phyloP scores from a whole-genome alignment of 2,329 filamentous ascomycete species.

The Fusarium armeniacum region DNA sequence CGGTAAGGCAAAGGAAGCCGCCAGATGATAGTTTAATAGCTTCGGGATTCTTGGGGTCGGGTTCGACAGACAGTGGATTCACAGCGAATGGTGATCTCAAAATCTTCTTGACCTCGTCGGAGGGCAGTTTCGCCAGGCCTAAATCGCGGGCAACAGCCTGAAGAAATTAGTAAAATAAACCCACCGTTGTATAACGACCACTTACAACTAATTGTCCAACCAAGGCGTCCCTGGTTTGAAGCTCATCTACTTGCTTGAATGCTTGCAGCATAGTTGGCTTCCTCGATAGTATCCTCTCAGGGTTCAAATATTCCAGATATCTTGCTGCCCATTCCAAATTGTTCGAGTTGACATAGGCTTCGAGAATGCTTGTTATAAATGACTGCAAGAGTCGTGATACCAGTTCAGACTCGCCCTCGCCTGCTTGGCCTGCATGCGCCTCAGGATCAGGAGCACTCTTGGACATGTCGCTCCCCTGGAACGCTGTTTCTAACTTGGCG shows the following conservation, averaged over 20 bases:
- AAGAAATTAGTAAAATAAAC: conserved; percentile 31
- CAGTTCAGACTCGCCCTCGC: conserved; percentile 71
- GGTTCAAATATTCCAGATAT: conserved; percentile 77
- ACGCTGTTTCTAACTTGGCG: conserved; percentile 67
- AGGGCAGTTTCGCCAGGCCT: conserved; percentile 64
- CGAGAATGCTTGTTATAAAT: conserved; percentile 82
- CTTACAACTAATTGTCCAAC: conserved; percentile 79
- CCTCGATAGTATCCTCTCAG: conserved; percentile 72
- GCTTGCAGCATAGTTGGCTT: conserved; percentile 72
- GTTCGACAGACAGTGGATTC: conserved; percentile 62
- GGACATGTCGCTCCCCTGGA: conserved; percentile 66
- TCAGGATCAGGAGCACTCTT: conserved; percentile 74
- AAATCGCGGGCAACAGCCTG: conserved; percentile 76
- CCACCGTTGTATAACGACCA: conserved; percentile 26
- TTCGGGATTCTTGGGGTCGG: conserved; percentile 62
- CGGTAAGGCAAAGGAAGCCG: conserved; percentile 70
- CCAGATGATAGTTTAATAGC: conserved; percentile 71
- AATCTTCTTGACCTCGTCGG: conserved; percentile 62
- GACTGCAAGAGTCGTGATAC: conserved; percentile 77
- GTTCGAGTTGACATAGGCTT: conserved; percentile 77
- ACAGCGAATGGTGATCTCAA: conserved; percentile 58
- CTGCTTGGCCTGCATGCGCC: conserved; percentile 57
- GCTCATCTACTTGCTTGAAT: conserved; percentile 73
- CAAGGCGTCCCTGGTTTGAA: conserved; percentile 73
- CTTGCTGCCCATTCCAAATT: conserved; percentile 73